These are phyloP conservation scores for Hydnomerulius pinastri DNA, from an alignment of 768 basidiomycete species.

Conservation along the genomic window DNA sequence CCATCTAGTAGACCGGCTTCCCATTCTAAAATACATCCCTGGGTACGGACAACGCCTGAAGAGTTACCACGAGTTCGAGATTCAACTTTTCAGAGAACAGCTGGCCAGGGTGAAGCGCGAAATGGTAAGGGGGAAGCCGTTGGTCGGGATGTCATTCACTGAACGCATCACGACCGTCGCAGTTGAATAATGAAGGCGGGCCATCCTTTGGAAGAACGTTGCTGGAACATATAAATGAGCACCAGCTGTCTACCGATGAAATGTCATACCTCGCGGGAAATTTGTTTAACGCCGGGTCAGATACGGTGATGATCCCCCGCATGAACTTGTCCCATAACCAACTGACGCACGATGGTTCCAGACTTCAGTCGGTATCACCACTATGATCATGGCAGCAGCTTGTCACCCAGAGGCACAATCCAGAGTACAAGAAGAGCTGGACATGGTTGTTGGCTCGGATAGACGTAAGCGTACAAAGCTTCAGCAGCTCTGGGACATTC, in stretches of 20 bases:
- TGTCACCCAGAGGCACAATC: constrained; percentile 52
- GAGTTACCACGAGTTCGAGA: constrained; percentile 51
- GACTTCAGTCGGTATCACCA: constrained; percentile 52
- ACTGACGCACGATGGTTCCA: constrained; percentile 8
- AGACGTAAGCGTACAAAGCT: constrained; percentile 13
- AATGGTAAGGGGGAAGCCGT: constrained; percentile 33
- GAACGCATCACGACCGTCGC: too few species aligned
- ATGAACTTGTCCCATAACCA: too few species aligned
- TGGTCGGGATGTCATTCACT: background rate
- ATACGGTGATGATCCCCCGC: constrained; percentile 37
- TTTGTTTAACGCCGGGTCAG: constrained; percentile 61
- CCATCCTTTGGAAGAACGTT: constrained; percentile 52
- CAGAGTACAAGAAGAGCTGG: constrained; percentile 55
- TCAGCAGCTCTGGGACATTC: background rate
- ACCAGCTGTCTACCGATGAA: constrained; percentile 51
- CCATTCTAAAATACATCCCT: constrained; percentile 47
- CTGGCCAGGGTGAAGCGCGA: constrained; percentile 44
- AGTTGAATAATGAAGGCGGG: constrained; percentile 9
- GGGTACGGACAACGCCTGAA: constrained; percentile 55
- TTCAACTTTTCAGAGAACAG: constrained; percentile 49
- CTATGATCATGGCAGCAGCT: constrained; percentile 54
- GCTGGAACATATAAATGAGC: constrained; percentile 47
- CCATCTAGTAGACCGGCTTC: constrained; percentile 35
- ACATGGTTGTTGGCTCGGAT: constrained; percentile 46
- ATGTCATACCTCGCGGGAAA: constrained; percentile 59